Conservation (phyloP, 2,329 filamentous ascomycete species). For the Hymenoscyphus repandus region DNA sequence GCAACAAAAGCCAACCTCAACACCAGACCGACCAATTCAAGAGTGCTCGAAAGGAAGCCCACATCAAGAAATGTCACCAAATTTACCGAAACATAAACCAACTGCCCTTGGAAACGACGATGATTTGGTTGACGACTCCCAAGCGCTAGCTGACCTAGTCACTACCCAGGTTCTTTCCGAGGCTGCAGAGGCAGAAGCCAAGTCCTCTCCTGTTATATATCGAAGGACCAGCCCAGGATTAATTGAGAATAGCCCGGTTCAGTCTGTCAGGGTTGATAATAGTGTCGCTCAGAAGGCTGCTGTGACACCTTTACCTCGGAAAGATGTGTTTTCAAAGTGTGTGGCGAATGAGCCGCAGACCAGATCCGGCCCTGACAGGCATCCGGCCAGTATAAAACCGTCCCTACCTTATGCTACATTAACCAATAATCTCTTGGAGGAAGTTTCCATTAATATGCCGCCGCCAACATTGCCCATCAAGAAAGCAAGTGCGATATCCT, state of each 20-base stretch:
- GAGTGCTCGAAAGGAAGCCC: not conserved
- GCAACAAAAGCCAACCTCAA: not conserved
- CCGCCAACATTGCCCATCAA: no score
- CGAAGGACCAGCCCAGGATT: no score
- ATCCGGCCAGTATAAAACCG: no score
- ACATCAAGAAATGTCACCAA: not conserved
- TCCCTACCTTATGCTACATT: no score
- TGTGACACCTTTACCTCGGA: no score
- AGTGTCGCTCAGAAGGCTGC: not conserved
- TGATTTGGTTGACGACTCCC: constrained; percentile 6
- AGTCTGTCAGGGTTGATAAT: no score
- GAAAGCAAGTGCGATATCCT: no score
- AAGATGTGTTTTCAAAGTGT: no score
- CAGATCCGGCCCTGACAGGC: no score
- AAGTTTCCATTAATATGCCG: no score
- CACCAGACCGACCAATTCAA: not conserved
- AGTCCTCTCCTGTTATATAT: constrained; percentile 5
- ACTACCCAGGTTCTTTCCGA: constrained; percentile 18
- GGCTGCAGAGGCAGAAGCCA: constrained; percentile 10
- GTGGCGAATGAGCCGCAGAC: no score
- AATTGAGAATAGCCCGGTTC: not conserved
- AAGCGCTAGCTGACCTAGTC: constrained; percentile 13
- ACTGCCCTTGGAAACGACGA: not conserved
- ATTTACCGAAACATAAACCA: constrained; percentile 3
- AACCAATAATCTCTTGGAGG: no score